Base-by-base conservation (phyloP, 2,329 filamentous ascomycete genomes). In the Colletotrichum orchidophilum region DNA sequence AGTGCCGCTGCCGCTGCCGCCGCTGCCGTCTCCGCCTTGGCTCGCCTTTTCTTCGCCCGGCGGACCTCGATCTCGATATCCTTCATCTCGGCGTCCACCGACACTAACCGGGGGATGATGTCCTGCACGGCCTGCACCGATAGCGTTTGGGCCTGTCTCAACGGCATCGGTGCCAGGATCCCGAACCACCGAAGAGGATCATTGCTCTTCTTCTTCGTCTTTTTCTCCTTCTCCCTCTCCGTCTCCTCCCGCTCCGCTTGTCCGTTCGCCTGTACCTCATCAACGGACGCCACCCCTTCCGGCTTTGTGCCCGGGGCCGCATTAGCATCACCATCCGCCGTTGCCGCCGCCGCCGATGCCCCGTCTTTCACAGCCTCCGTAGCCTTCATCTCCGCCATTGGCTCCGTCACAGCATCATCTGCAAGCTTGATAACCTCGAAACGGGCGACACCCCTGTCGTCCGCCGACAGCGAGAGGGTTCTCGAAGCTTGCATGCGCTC, bases 61-160 rank as follows among this genome's bases (percentile, higher is more conserved):
- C 92, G 85, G 64, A 96, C 90, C 74, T 92, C 88, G 62, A 91
- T 89, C 82, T 95, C 93, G 5, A 93, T 78, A n/a, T 81, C 81
- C 15, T 85, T 83, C 87, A 96, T 90, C 75, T 90, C 86, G 31
- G 84, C 84, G 42, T 86, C 84, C n/a, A 93, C 79, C 1, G 85
- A 86, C 7, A 86, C 86, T 9, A 94, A 81, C 49, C 81, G 81
- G 1, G 90, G 87, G 2, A 95, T 80, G 3, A 91, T 78, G 0
- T 85, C 80, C 65, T 90, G 87, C 3, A 94, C 84, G 0, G 86
- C 85, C 46, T 83, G 77, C 27, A 88, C 77, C 62, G 93, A 90
- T 18, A 87, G 84, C 0, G 77, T 75, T 78, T 95, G 93, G 2
- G 92, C 90, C 26, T 84, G 81, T 12, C 86, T 85, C 53, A 91